Evolutionary conservation across 495 filamentous ascomycete genomes (phyloP), one percentile per base, ranked within the genome.

Genomic region (Parathielavia hyrcaniae): DNA sequence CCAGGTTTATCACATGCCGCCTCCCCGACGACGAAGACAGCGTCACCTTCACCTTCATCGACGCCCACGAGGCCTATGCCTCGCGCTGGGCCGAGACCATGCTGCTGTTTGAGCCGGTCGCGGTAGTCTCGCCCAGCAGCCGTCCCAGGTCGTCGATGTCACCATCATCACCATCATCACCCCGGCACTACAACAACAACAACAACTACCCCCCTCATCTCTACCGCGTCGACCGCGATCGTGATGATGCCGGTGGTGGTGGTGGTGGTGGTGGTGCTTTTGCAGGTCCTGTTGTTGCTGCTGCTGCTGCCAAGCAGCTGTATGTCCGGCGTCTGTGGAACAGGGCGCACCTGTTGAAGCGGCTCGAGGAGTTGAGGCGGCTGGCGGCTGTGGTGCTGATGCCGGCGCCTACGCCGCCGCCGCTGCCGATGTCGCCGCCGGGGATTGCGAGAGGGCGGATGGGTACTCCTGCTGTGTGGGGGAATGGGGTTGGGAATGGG

Each of bases 1-100:
- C 1, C 30, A 59, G 57, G 68, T 70, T 70, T 66, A 70, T 70
- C 61, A 70, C 66, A 58, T 68, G 66, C 62, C 68, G 68, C 10
- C 64, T 66, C 2, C 67, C 68, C 35, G 68, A 70, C 60, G 68
- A 70, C 66, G 68, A 70, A 20, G 68, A 70, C 54, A 58, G 53
- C 34, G 64, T 68, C 11, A 70, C 68, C 6, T 70, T 70, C 44
- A 68, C 64, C 44, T 67, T 63, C 20, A 52, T 57, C 35, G 61
- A 64, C 26, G 55, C 44, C 45, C 56, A 68, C 44, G 61, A 53
- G 50, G 46, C 8, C 20, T 26, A 34, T 4, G 66, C 68, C 2
- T n/a, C 17, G 20, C 39, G 53, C 9, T 70, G 68, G 68, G 68
- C 66, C 5, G 64, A 65, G 12, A 48, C 45, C 16, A 64, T 67